Conservation (phyloP, 306 rosid species). For the Castanea sativa region DNA sequence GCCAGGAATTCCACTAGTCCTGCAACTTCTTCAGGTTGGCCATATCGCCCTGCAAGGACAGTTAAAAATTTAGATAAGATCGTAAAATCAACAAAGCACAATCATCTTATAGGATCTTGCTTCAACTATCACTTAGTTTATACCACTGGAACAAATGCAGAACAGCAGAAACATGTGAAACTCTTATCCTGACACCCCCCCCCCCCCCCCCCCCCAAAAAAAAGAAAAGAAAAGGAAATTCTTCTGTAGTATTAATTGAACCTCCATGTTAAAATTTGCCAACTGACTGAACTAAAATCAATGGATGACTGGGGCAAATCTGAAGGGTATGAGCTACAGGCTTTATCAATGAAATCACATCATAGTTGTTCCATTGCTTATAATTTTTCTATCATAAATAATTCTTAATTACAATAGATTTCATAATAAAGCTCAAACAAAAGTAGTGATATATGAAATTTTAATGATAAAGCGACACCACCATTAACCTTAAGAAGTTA, state of each 20-base stretch:
- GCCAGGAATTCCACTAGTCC: constrained; percentile 97
- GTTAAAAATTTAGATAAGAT: not conserved
- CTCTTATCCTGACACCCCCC: not conserved
- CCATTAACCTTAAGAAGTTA: not conserved
- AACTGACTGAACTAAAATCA: not conserved
- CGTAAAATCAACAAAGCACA: not conserved
- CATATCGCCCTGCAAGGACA: constrained; percentile 69
- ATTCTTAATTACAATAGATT: not conserved
- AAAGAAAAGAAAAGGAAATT: not conserved
- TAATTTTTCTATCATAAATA: not conserved
- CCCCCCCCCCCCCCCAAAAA: not conserved
- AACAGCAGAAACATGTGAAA: not conserved
- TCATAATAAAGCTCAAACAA: not conserved
- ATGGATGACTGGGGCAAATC: not conserved
- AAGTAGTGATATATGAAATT: not conserved
- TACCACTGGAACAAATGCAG: not conserved
- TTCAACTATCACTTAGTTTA: not conserved
- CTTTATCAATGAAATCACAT: not conserved
- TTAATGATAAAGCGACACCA: not conserved
- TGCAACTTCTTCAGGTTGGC: constrained; percentile 96
- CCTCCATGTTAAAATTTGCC: not conserved
- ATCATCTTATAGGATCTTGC: constrained; percentile 1
- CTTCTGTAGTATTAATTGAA: not conserved
- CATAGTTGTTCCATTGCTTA: not conserved
- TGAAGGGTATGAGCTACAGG: not conserved